A percentile compares a stretch with the other conserved stretches of the same genome.
Evolutionary conservation across 495 filamentous ascomycete genomes (phyloP).

Genomic region (Immersiella caudata): DNA sequence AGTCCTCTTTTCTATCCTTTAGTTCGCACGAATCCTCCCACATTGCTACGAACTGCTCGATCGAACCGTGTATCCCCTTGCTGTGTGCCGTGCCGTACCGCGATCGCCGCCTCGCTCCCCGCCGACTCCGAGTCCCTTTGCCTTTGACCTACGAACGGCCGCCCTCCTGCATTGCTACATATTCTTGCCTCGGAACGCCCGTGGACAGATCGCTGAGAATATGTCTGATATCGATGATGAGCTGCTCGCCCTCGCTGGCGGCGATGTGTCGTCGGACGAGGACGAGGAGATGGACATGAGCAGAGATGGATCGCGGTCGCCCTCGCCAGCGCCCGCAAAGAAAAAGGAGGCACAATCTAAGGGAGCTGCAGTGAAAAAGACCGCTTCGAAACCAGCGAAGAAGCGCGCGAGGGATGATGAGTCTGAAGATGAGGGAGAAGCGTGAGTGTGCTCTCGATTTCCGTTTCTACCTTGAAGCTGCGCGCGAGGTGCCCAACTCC

Average conservation of each 20-base stretch:
- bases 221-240: constrained; percentile 85
- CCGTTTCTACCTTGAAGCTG: constrained; percentile 27
- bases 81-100: background rate
- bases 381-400: constrained; percentile 49
- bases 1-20: background rate
- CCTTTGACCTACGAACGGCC: constrained; percentile 4
- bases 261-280: constrained; percentile 55
- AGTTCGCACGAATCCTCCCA: background rate
- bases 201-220: background rate
- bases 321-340: constrained; percentile 36
- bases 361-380: constrained; percentile 49
- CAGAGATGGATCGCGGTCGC: constrained; percentile 36
- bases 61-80: background rate
- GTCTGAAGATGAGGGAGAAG: constrained; percentile 79
- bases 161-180: background rate
- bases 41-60: background rate
- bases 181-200: background rate
- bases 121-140: background rate
- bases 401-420: constrained; percentile 59
- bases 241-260: constrained; percentile 83
- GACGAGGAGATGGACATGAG: constrained; percentile 48
- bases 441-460: constrained; percentile 60
- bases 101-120: background rate
- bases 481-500: constrained; percentile 38
- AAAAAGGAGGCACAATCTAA: constrained; percentile 38